Base-by-base conservation (phyloP, 805 yeast species). In the Candida parachauliodes region DNA sequence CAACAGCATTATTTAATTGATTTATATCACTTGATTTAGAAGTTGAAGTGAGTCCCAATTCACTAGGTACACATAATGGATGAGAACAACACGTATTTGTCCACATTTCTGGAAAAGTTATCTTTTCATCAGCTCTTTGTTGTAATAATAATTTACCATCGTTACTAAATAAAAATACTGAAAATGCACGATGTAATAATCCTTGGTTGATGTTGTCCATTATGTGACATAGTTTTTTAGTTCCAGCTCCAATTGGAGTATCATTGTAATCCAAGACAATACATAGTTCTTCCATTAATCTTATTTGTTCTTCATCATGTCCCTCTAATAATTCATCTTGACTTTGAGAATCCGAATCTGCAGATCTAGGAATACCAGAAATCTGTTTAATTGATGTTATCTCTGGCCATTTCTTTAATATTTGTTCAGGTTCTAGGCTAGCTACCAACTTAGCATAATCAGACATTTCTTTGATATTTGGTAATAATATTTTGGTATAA, bases 41-140 rank as follows among this genome's bases (percentile, higher is more conserved):
- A 5, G 33, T 32, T 4, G 44, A 33, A 16, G 40, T 38, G 14
- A 58, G 39, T 8, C 97, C 97, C 55, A 88, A 68, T 61, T 93
- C 99, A 25, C 77, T 67, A 26, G 81, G 74, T 24, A 88, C 77
- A 38, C 96, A 88, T 37, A 93, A 70, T 8, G 99, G 99, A 59
- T 93, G 99, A 1, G 98, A 89, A 61, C 99, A 93, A 65, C 99
- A 93, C 2, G 99, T 93, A 60, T 93, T 93, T 18, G 99, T 93
- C 99, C 99, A 93, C 83, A 89, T 80, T 41, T 79, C 79, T 1
- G 98, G 95, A 62, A 93, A 93, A 1, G 99, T 93, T 65, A 93
- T 93, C 61, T 93, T 93, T 59, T 93, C 98, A 34, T 81, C 79
- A 0, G 99, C 98, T 51, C 99, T 79, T 66, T 91, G 97, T 66